Conservation (phyloP, 2,329 filamentous ascomycete species). For the Aureobasidium melanogenum region DNA sequence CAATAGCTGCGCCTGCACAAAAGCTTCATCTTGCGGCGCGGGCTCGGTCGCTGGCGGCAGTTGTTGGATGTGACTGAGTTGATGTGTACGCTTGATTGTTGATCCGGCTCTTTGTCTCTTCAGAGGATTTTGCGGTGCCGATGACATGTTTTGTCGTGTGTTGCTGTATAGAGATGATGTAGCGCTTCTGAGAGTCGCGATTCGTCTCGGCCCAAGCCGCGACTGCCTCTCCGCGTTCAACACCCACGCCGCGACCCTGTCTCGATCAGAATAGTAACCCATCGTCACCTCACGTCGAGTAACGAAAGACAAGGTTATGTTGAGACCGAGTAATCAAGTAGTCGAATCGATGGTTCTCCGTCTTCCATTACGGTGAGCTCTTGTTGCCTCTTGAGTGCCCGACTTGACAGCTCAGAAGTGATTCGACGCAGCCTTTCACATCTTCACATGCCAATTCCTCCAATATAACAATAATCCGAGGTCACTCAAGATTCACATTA, state of each 20-base stretch:
- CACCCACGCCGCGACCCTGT: neutral
- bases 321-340: no score
- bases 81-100: neutral
- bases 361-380: neutral
- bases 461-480: neutral
- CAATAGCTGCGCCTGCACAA: slow-evolving; percentile 46
- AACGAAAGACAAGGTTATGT: no score
- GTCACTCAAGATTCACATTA: no score
- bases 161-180: neutral
- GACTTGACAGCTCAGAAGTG: neutral
- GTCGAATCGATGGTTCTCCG: no score
- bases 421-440: neutral
- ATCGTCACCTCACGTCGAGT: neutral
- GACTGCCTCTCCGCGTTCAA: neutral
- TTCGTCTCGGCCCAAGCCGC: neutral
- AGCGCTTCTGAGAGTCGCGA: neutral
- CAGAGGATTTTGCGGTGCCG: neutral
- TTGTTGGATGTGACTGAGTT: slow-evolving; percentile 15
- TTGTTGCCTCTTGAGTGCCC: neutral
- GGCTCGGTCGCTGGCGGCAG: slow-evolving; percentile 23
- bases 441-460: neutral
- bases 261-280: neutral
- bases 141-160: slow-evolving; percentile 7
- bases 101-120: slow-evolving; percentile 9
- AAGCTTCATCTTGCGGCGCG: slow-evolving; percentile 40